Base-by-base conservation (phyloP, 768 basidiomycete genomes). In the Lactarius akahatsu region DNA sequence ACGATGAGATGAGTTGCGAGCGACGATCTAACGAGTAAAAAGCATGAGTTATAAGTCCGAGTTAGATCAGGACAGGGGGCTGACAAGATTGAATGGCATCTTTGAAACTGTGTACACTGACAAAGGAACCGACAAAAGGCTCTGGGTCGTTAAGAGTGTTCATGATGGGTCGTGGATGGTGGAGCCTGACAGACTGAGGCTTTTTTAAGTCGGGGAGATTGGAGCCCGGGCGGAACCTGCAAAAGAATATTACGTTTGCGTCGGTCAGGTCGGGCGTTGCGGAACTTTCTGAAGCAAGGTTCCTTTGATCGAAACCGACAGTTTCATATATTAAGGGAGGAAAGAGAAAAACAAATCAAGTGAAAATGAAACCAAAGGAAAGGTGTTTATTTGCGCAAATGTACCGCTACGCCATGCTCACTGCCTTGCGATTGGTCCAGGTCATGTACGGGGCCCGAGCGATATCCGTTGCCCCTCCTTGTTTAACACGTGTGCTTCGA, bases 361-460 rank as follows among this genome's bases (percentile, higher is more conserved):
- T 32, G 32, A 9, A 54, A 63, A 40, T 13, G 61, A 52, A 5
- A 32, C 36, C 36, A 63, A 52, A 50, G n/a, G 9, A 7, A 50
- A 62, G 41, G 55, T 54, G 66, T 63, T 50, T 63, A 63, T 60
- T 55, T 71, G 32, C 36, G 57, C 47, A 61, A 23, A 41, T 45
- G 20, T 45, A 26, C 23, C 23, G 32, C 66, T 68, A 75, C 52
- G 76, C 72, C 32, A 77, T 70, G 70, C 79, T 83, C 16, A 79
- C 79, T 56, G 91, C 90, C 74, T 87, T 83, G 71, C 89, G 89
- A 74, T 94, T 94, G 66, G 86, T 86, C 92, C 93, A 94, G 77
- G 82, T 79, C 91, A 94, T 92, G 74, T 94, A 94, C 28, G 91
- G 88, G 73, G 93, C 91, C 72, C 91, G 85, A 38, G 82, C 78